Conservation (phyloP, 225 moss, liverwort and hornwort species). For the Physcomitrium patens region DNA sequence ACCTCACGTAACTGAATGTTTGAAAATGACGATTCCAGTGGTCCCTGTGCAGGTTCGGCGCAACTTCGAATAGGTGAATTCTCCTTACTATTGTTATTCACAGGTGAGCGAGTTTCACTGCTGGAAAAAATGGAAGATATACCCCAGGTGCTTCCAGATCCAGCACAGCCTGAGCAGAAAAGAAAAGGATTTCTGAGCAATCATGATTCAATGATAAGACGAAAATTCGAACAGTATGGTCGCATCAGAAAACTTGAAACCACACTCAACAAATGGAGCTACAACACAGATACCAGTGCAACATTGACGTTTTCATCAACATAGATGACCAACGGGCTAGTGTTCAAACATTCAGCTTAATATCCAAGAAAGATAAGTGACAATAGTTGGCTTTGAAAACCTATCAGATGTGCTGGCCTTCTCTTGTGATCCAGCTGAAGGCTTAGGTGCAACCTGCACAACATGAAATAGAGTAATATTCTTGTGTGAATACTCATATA, state of each 20-base stretch:
- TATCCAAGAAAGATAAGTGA: constrained; percentile 4
- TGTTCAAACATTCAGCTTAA: neutral
- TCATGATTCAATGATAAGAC: neutral
- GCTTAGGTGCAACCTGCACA: constrained; percentile 48
- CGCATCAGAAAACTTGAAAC: constrained; percentile 2
- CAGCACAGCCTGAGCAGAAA: constrained; percentile 60
- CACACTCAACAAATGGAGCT: neutral
- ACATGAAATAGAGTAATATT: constrained; percentile 19
- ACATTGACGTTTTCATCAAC: neutral
- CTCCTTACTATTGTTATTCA: constrained; percentile 80
- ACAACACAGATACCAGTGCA: constrained; percentile 6
- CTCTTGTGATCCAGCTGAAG: constrained; percentile 44
- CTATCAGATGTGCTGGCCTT: constrained; percentile 50
- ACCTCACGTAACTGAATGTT: constrained; percentile 97
- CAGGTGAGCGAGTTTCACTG: constrained; percentile 66
- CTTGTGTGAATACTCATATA: neutral
- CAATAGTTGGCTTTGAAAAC: constrained; percentile 12
- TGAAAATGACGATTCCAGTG: constrained; percentile 81
- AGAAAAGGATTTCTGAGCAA: neutral
- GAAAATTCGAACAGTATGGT: neutral
- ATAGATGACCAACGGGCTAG: neutral
- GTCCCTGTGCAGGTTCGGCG: constrained; percentile 81
- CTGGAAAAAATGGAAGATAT: constrained; percentile 97
- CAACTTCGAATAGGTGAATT: constrained; percentile 77
- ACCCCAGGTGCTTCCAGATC: constrained; percentile 83